phyloP scores from a whole-genome alignment of 139 green algal species.

The Mesotaenium endlicherianum region DNA sequence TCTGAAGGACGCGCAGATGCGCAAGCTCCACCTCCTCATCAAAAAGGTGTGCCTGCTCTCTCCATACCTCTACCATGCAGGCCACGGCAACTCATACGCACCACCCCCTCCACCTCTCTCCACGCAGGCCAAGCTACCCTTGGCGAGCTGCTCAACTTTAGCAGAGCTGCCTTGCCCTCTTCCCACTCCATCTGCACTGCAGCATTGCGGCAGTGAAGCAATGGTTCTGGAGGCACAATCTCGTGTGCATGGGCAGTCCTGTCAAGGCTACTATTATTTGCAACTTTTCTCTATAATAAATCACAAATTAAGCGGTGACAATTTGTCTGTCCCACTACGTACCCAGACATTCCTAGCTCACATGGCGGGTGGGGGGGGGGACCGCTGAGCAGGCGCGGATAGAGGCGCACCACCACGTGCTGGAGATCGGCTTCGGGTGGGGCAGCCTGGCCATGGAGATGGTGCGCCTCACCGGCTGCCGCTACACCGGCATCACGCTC shows the following conservation, averaged over 20 bases:
- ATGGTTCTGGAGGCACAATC: neutral
- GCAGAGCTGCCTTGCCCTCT: too few relatives aligned
- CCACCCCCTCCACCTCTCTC: too few relatives aligned
- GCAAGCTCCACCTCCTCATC: slow-evolving; percentile 87
- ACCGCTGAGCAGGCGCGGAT: slow-evolving; percentile 33
- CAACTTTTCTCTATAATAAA: neutral
- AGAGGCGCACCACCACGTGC: slow-evolving; percentile 67
- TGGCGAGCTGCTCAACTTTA: too few relatives aligned
- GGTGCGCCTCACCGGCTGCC: slow-evolving; percentile 50
- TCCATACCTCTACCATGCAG: too few relatives aligned
- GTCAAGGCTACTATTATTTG: neutral
- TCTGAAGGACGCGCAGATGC: slow-evolving; percentile 69
- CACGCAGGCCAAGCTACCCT: too few relatives aligned
- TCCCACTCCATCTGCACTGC: too few relatives aligned
- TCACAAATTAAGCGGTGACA: neutral
- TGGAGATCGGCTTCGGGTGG: slow-evolving; percentile 98
- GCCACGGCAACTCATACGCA: too few relatives aligned
- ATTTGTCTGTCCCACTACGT: neutral
- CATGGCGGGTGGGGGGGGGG: too few relatives aligned
- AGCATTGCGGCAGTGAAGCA: neutral
- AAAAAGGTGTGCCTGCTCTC: slow-evolving; percentile 42
- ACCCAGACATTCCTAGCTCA: neutral
- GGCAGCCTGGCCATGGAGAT: slow-evolving; percentile 85
- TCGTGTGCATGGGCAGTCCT: neutral
- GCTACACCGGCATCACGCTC: slow-evolving; percentile 72